Evolutionary conservation across 352 stramenopile species (phyloP).

Genomic region (Plasmopara muralis): DNA sequence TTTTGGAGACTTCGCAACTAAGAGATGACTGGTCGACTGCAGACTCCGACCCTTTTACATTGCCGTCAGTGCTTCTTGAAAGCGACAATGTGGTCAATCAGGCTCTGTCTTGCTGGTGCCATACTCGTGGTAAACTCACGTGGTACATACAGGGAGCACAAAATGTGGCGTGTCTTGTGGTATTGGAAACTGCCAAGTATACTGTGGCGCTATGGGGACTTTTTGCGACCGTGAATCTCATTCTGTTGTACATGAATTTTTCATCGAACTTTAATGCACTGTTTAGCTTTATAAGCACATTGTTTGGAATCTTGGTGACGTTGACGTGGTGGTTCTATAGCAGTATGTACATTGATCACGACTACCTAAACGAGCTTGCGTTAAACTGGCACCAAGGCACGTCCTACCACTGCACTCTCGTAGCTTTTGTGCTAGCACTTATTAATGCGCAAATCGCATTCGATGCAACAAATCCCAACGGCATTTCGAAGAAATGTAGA

Average conservation of each 20-base stretch:
- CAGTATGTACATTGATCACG: constrained; percentile 37
- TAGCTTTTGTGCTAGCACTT: constrained; percentile 23
- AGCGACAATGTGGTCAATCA: constrained; percentile 15
- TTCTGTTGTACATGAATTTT: constrained; percentile 14
- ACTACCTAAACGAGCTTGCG: constrained; percentile 27
- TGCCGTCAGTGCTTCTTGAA: constrained; percentile 5
- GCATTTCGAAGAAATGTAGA: constrained; percentile 18
- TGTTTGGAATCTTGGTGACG: constrained; percentile 31
- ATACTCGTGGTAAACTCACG: constrained; percentile 20
- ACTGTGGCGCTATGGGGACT: constrained; percentile 37
- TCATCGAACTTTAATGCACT: constrained; percentile 17
- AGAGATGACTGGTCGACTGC: constrained; percentile 10
- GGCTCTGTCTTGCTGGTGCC: constrained; percentile 43
- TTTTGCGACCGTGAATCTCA: constrained; percentile 19
- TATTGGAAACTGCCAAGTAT: constrained; percentile 53
- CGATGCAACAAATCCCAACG: constrained; percentile 9
- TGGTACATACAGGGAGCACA: constrained; percentile 47
- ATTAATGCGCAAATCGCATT: constrained; percentile 25
- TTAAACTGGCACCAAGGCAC: constrained; percentile 34
- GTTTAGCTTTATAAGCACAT: constrained; percentile 27
- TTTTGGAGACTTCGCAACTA: constrained; percentile 19
- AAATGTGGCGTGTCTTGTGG: constrained; percentile 49
- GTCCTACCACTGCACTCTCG: constrained; percentile 33
- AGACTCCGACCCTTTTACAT: constrained; percentile 3
- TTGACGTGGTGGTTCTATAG: constrained; percentile 55